Percentiles rank a stretch among this genome's conserved stretches.
Evolutionary conservation across 164 flowering plant species (phyloP).

Genomic region (Aristolochia californica): DNA sequence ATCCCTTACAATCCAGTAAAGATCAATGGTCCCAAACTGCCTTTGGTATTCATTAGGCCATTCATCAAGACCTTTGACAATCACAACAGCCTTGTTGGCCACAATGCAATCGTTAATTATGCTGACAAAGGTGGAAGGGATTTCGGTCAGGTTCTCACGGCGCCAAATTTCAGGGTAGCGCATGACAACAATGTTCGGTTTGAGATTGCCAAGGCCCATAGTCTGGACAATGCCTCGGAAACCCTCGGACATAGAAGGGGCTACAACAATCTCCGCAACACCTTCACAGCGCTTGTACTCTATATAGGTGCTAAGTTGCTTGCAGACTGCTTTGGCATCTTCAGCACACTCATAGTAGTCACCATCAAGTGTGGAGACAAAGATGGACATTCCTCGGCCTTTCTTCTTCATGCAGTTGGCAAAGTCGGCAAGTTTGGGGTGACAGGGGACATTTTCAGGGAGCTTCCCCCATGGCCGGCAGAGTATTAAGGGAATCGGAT

Average conservation of each 20-base stretch:
- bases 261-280: constrained; percentile 96
- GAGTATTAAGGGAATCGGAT: constrained; percentile 91
- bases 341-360: constrained; percentile 88
- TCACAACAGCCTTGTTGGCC: constrained; percentile 97
- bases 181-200: constrained; percentile 97
- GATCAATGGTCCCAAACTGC: constrained; percentile 89
- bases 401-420: constrained; percentile 99
- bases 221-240: constrained; percentile 96
- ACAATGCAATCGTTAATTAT: constrained; percentile 94
- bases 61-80: constrained; percentile 95
- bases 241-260: constrained; percentile 91
- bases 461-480: constrained; percentile 99
- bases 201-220: constrained; percentile 98
- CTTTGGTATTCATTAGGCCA: constrained; percentile 97
- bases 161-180: constrained; percentile 99
- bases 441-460: constrained; percentile 99
- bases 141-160: constrained; percentile 76
- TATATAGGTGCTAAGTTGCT: constrained; percentile 70
- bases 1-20: constrained; percentile 97
- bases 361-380: constrained; percentile 88
- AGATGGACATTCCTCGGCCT: constrained; percentile 98
- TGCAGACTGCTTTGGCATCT: constrained; percentile 80
- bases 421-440: constrained; percentile 97
- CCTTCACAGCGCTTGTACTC: constrained; percentile 98
- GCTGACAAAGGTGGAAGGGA: constrained; percentile 87